A percentile compares a stretch with the other conserved stretches of the same genome.
phyloP scores from a whole-genome alignment of 345 rosid genomes.

The Camelina sativa region DNA sequence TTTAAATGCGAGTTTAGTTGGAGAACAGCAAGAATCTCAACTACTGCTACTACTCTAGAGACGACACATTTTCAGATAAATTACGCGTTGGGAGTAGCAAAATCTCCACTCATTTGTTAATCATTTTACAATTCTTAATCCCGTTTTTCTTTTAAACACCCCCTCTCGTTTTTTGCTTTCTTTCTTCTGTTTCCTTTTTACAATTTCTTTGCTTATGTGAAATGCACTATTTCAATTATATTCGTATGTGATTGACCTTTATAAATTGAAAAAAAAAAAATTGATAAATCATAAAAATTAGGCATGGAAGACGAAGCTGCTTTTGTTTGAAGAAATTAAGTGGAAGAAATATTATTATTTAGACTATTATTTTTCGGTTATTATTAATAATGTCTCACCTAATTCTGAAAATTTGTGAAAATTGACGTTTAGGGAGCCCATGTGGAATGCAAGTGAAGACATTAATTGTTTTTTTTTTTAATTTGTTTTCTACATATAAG shows the following conservation, averaged over 20 bases:
- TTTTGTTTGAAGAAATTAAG: slow-evolving; percentile 10
- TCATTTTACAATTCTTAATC: slow-evolving; percentile 21
- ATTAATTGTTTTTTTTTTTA: slow-evolving; percentile 23
- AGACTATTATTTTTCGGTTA: slow-evolving; percentile 13
- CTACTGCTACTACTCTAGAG: slow-evolving; percentile 46
- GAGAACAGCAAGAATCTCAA: slow-evolving; percentile 56
- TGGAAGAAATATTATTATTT: slow-evolving; percentile 27
- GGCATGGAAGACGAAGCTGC: background rate
- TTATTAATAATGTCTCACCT: slow-evolving; percentile 32
- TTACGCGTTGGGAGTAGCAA: slow-evolving; percentile 41
- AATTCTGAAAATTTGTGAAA: slow-evolving; percentile 29
- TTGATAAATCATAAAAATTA: background rate
- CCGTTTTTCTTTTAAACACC: background rate
- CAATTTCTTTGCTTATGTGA: background rate
- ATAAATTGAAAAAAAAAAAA: too few relatives aligned
- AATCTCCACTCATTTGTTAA: slow-evolving; percentile 35
- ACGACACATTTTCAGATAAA: slow-evolving; percentile 38
- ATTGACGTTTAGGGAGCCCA: slow-evolving; percentile 42
- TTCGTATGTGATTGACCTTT: background rate
- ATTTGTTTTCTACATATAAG: too few relatives aligned
- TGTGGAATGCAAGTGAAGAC: slow-evolving; percentile 39
- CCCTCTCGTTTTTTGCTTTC: slow-evolving; percentile 18
- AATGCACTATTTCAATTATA: background rate
- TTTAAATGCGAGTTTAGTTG: too few relatives aligned
- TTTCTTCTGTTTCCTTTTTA: background rate